These are phyloP conservation scores for Diaporthe sp. DNA, from an alignment of 2,329 filamentous ascomycete species.

Conservation along the genomic window DNA sequence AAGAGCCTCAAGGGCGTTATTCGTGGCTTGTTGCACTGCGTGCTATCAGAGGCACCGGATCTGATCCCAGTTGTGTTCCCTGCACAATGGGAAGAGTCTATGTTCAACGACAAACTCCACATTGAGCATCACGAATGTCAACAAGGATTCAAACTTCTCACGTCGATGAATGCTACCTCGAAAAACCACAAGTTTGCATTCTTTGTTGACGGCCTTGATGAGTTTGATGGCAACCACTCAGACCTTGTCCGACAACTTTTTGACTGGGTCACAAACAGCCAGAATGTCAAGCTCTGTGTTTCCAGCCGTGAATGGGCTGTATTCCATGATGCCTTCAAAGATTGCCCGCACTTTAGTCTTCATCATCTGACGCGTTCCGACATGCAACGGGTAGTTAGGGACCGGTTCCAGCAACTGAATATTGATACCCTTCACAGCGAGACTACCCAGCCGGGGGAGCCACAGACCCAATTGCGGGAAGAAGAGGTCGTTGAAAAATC, in stretches of 20 bases:
- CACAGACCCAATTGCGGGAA: neutral
- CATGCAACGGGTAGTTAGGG: neutral
- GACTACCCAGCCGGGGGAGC: neutral
- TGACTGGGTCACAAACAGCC: neutral
- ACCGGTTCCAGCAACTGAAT: neutral
- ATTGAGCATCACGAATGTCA: neutral
- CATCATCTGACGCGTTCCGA: conserved; percentile 14
- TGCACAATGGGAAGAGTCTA: conserved; percentile 16
- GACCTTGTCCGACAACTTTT: neutral
- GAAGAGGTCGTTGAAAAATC: neutral
- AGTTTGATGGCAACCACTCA: conserved; percentile 9
- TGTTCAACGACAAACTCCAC: neutral
- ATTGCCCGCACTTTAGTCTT: neutral
- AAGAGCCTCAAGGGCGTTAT: neutral
- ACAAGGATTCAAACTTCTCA: conserved; percentile 5
- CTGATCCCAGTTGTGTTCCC: conserved; percentile 6
- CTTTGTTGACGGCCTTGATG: conserved; percentile 17
- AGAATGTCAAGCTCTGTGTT: conserved; percentile 4
- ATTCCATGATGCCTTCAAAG: neutral
- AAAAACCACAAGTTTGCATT: conserved; percentile 2
- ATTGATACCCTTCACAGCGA: neutral
- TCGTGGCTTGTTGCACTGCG: conserved; percentile 2
- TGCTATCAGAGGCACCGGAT: conserved; percentile 9
- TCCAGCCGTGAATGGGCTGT: neutral
- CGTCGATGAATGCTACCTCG: neutral